Conservation (phyloP, 2,329 filamentous ascomycete genomes). For the Nothopassalora personata region DNA sequence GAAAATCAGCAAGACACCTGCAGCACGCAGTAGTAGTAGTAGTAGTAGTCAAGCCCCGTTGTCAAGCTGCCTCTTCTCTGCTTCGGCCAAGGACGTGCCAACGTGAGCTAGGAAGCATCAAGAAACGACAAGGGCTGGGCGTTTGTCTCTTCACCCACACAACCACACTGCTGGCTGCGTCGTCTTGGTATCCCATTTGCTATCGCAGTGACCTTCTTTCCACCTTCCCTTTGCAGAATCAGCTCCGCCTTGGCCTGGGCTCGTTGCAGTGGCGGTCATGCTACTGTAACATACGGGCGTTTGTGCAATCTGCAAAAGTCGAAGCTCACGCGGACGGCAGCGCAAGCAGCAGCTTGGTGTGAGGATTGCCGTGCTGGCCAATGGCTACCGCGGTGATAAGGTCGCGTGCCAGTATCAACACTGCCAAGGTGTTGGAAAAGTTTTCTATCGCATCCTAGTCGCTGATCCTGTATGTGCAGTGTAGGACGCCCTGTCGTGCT, state of each 20-base stretch:
- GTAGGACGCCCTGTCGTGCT: not conserved
- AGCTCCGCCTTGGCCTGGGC: constrained; percentile 19
- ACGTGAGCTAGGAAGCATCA: not conserved
- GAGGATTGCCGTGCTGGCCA: not conserved
- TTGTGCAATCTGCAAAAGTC: not conserved
- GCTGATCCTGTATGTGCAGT: constrained; percentile 12
- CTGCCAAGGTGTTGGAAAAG: constrained; percentile 2
- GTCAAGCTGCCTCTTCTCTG: not conserved
- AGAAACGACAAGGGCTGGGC: constrained; percentile 1
- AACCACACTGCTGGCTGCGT: not conserved
- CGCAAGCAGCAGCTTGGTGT: not conserved
- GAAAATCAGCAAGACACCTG: not conserved
- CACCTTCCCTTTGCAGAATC: constrained; percentile 19
- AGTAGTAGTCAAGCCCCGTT: not conserved
- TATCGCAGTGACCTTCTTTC: constrained; percentile 5
- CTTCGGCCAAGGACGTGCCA: not conserved
- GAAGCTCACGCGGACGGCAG: not conserved
- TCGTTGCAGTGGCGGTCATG: constrained; percentile 8
- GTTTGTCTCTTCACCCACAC: constrained; percentile 3
- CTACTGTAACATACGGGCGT: constrained; percentile 13
- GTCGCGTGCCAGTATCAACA: constrained; percentile 14
- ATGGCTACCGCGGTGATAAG: constrained; percentile 11
- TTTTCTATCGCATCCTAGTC: constrained; percentile 6
- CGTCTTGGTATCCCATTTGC: not conserved
- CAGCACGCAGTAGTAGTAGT: no score